Percentiles rank a stretch among this genome's conserved stretches.
Conservation (phyloP, 345 rosid species). For the Eutrema yunnanense region DNA sequence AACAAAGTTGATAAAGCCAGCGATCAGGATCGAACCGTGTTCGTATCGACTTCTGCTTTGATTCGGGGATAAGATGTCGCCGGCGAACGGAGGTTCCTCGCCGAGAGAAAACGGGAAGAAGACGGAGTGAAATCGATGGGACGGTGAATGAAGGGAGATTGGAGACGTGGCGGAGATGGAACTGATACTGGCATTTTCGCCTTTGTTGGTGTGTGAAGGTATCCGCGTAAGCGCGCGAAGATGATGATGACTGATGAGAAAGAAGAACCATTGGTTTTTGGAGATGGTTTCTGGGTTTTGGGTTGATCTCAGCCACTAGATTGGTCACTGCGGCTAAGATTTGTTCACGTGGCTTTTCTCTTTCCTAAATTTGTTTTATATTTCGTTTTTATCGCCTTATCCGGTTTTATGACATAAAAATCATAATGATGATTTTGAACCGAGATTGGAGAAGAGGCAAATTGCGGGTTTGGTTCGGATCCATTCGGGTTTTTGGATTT, state of each 20-base stretch:
- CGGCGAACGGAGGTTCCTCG: conserved; percentile 38
- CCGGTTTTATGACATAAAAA: background rate
- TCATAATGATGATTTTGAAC: background rate
- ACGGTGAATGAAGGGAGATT: conserved; percentile 46
- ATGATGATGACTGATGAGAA: background rate
- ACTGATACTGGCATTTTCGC: conserved; percentile 39
- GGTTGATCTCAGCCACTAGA: conserved; percentile 27
- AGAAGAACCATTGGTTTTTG: conserved; percentile 25
- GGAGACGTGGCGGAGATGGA: conserved; percentile 47
- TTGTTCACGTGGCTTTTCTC: conserved; percentile 11
- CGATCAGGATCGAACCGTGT: conserved; percentile 49
- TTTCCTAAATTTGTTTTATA: background rate
- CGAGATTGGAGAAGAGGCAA: background rate
- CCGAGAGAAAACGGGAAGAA: conserved; percentile 17
- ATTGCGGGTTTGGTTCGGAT: too few species aligned
- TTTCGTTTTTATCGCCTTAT: background rate
- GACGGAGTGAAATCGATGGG: conserved; percentile 39
- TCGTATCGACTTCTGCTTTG: conserved; percentile 78
- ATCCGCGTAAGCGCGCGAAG: conserved; percentile 29
- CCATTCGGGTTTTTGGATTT: too few species aligned
- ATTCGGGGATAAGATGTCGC: conserved; percentile 46
- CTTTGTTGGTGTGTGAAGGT: background rate
- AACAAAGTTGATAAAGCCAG: background rate
- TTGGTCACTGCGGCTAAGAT: background rate
- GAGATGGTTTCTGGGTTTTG: conserved; percentile 24